Conservation (phyloP, 1,284 basidiomycete genomes). For the Mycena sp. region DNA sequence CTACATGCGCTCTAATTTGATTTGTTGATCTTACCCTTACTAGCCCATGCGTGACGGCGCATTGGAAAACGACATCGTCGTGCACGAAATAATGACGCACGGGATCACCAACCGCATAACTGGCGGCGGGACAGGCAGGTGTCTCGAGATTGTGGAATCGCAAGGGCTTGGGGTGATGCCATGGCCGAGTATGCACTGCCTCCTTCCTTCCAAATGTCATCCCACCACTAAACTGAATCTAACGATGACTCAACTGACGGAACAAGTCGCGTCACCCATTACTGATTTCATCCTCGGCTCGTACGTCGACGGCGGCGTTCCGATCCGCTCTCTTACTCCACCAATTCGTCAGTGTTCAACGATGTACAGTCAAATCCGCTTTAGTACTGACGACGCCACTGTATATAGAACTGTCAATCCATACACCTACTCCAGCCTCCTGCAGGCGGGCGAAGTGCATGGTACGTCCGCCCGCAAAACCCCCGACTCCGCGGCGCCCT, state of each 20-base stretch:
- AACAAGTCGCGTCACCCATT: neutral
- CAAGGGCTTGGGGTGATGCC: conserved; percentile 64
- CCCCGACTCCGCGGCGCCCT: too few relatives aligned
- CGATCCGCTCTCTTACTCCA: conserved; percentile 55
- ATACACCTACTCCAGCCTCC: conserved; percentile 49
- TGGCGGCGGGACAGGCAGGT: conserved; percentile 61
- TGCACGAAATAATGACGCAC: conserved; percentile 38
- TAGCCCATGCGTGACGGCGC: conserved; percentile 47
- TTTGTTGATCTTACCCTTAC: neutral
- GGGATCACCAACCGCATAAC: conserved; percentile 62
- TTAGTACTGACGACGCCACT: too few relatives aligned
- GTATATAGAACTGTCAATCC: conserved; percentile 45
- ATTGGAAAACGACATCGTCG: conserved; percentile 48
- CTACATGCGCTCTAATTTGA: neutral
- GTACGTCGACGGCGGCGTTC: conserved; percentile 42
- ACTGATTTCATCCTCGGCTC: conserved; percentile 40
- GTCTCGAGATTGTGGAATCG: conserved; percentile 59
- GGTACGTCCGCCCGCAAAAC: neutral
- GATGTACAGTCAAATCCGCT: too few relatives aligned
- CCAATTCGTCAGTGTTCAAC: conserved; percentile 37
- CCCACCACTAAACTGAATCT: conserved; percentile 18
- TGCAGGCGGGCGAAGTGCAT: conserved; percentile 50
- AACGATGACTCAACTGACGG: neutral
- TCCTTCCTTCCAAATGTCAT: conserved; percentile 31
- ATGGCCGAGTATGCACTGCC: conserved; percentile 53